phyloP scores from a whole-genome alignment of 2,329 filamentous ascomycete species.

The Graphium sp. region DNA sequence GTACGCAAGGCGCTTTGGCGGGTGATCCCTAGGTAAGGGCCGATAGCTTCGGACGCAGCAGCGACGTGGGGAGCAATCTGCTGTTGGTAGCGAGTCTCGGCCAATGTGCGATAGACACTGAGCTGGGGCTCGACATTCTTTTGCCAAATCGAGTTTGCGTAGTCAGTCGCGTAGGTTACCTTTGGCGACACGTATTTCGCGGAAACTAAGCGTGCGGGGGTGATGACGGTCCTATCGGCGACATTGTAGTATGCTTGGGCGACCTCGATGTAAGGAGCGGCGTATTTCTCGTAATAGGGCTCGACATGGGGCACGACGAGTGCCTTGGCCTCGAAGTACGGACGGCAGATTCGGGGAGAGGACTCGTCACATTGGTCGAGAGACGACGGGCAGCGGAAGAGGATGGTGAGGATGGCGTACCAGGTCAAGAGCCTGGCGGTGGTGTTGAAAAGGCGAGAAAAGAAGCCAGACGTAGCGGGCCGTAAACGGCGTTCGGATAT shows the following conservation, averaged over 20 bases:
- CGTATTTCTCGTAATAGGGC: conserved; percentile 76
- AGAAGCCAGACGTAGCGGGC: conserved; percentile 2
- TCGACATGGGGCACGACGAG: conserved; percentile 55
- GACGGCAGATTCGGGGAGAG: conserved; percentile 66
- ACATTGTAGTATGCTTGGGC: conserved; percentile 59
- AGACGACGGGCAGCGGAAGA: conserved; percentile 67
- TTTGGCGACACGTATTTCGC: conserved; percentile 62
- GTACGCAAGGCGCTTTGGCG: conserved; percentile 46
- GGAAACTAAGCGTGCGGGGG: conserved; percentile 49
- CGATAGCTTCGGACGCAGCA: conserved; percentile 35
- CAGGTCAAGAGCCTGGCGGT: conserved; percentile 65
- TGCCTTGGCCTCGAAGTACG: conserved; percentile 54
- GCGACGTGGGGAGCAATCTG: conserved; percentile 59
- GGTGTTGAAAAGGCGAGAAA: conserved; percentile 24
- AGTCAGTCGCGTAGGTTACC: conserved; percentile 48
- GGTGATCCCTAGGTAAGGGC: conserved; percentile 58
- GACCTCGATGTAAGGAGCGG: conserved; percentile 64
- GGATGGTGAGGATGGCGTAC: conserved; percentile 67
- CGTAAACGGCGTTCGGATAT: no score
- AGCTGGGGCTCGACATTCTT: conserved; percentile 62
- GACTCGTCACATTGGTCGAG: conserved; percentile 48
- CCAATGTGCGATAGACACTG: conserved; percentile 41
- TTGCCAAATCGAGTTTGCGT: conserved; percentile 59
- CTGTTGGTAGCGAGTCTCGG: conserved; percentile 50
- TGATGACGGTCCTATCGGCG: conserved; percentile 46